Conservation (phyloP, 208 protist species). For the Wallacemonas sp. region DNA sequence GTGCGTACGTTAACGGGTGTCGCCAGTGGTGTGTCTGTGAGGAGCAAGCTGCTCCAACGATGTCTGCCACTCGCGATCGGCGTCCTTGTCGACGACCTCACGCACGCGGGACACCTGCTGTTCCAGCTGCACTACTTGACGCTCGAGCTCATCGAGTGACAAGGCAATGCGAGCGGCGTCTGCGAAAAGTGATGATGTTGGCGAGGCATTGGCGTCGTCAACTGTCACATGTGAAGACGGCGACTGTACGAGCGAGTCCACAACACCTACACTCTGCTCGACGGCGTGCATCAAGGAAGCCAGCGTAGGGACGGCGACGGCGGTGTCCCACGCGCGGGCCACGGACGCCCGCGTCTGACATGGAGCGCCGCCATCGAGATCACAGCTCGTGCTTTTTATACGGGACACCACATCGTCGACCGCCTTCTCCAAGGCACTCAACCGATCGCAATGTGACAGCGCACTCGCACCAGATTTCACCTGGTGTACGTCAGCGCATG, state of each 20-base stretch:
- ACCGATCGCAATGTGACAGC: background rate
- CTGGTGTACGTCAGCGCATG: no score
- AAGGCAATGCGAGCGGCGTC: background rate
- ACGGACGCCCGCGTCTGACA: constrained; percentile 4
- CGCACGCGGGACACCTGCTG: background rate
- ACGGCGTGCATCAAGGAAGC: background rate
- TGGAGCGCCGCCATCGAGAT: background rate
- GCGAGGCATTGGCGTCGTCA: background rate
- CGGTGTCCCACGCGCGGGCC: background rate
- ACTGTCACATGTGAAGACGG: no score
- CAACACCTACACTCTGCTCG: background rate
- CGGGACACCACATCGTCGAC: constrained; percentile 23
- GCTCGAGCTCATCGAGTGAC: background rate
- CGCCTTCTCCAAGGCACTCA: constrained; percentile 11
- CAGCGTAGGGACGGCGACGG: background rate
- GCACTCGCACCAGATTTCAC: no score
- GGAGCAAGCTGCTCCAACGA: no score
- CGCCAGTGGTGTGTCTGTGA: no score
- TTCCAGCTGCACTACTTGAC: background rate
- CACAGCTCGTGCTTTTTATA: background rate
- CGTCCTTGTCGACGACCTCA: background rate
- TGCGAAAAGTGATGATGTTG: background rate
- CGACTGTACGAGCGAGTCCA: background rate
- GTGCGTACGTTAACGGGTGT: no score
- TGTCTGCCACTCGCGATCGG: background rate